phyloP scores from a whole-genome alignment of 2,329 filamentous ascomycete genomes.

The Fusarium sublunatum region DNA sequence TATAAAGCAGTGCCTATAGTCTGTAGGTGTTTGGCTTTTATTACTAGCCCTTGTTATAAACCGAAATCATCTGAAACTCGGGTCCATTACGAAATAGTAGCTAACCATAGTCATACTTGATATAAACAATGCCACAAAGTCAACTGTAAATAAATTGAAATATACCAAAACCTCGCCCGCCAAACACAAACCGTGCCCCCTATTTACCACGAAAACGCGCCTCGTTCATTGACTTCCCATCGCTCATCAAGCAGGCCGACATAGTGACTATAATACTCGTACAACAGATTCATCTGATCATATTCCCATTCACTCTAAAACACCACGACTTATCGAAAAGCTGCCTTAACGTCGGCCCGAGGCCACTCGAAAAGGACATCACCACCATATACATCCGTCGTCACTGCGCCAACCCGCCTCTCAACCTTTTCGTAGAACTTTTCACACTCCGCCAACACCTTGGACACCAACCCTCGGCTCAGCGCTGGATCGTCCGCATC shows the following conservation, averaged over 20 bases:
- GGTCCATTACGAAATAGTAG: too few species aligned
- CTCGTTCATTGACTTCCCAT: slow-evolving; percentile 28
- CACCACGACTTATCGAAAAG: slow-evolving; percentile 56
- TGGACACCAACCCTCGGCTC: slow-evolving; percentile 67
- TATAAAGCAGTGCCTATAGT: too few species aligned
- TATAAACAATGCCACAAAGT: too few species aligned
- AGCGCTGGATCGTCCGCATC: slow-evolving; percentile 81
- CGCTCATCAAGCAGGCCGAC: slow-evolving; percentile 25
- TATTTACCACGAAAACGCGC: slow-evolving; percentile 25
- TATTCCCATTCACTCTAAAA: slow-evolving; percentile 25
- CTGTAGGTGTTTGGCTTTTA: too few species aligned
- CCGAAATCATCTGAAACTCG: too few species aligned
- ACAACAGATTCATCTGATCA: slow-evolving; percentile 36
- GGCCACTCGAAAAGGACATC: slow-evolving; percentile 75
- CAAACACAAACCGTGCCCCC: slow-evolving; percentile 17
- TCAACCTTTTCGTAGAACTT: slow-evolving; percentile 72
- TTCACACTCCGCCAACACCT: slow-evolving; percentile 71
- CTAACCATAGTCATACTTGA: too few species aligned
- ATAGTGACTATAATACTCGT: slow-evolving; percentile 30
- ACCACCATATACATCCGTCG: slow-evolving; percentile 72
- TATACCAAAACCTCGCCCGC: slow-evolving; percentile 22
- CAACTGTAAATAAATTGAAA: slow-evolving; percentile 22
- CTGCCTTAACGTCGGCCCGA: slow-evolving; percentile 69
- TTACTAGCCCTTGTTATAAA: too few species aligned
- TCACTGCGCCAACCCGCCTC: slow-evolving; percentile 68